Evolutionary conservation across 2,329 filamentous ascomycete genomes (phyloP), one percentile per base, ranked within the genome.

Genomic region (Graphiopsis chlorocephala): DNA sequence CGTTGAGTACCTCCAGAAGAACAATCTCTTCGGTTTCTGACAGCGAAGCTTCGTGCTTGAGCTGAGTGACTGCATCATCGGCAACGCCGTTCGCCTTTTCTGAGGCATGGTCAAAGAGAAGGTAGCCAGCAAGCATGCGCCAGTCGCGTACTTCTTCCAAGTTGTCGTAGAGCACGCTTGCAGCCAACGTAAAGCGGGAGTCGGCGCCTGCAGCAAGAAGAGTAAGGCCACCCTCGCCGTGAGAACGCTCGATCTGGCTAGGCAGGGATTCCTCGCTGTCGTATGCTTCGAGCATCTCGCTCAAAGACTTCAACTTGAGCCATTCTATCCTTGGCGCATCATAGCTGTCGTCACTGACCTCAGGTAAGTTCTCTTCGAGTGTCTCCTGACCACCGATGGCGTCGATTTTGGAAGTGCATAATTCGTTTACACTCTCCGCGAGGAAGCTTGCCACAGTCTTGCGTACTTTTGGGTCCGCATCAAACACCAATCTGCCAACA

Each of bases 381-480:
- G 82, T 84, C 69, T 95, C 91, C 61, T 88, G 85, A 26, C 94
- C 93, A 48, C 91, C 92, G 64, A 97, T 86, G 62, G 95, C 90
- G 66, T 98, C 93, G 3, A 94, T 80, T 73, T 90, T 92, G 61
- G 85, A 84, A 33, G 93, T 89, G 68, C 92, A 92, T 3, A 90
- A 84, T 72, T 97, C 93, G 45, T 90, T 85, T 47, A 98, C 89
- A 70, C 92, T 94, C 65, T 92, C 90, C 20, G 91, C 88, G 72
- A 99, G 98, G 82, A 99, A 99, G 14, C 85, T 86, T 25, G 94
- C 91, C 2, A 97, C 91, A 2, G 94, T 90, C 78, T 93, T 96
- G 63, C 95, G 90, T 33, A 98, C 89, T 68, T 89, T 87, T 7
- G 89, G 80, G 72, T 98, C 94, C 0, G 88, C 85, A 72, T 99